Base-by-base conservation (phyloP, 2,329 filamentous ascomycete genomes). In the Botrytis pseudocinerea region DNA sequence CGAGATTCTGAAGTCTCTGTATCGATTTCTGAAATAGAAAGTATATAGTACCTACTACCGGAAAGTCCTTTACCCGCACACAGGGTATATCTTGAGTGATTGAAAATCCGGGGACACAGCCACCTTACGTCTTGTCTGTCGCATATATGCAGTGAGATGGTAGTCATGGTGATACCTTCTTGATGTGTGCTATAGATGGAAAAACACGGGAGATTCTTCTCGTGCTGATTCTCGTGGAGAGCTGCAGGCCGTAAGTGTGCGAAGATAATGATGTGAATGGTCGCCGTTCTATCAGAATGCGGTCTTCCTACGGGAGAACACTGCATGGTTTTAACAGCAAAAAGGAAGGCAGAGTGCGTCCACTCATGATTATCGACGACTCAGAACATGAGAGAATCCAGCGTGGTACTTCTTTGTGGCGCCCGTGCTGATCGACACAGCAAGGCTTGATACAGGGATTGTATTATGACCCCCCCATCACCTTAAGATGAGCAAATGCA, bases 31-130 rank as follows among this genome's bases (percentile, higher is more conserved):
- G 65, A 57, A 68, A 38, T 44, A 54, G 57, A 54, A 73, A 70
- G 65, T 54, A 73, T n/a, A 70, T 63, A 73, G 65, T 54, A 73
- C 25, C n/a, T 70, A 71, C 69, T 71, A 71, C 60, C 69, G 69
- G 69, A 71, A 65, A 64, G 59, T 35, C n/a, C 44, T 42, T 57
- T 65, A 57, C 46, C 69, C 69, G 35, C 60, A 65, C 44, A 51
- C 69, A 65, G 44, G 70, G 62, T 69, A 59, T 57, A 72, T 63
- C 61, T 42, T 46, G 42, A 57, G 61, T 25, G 32, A 38, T 48
- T 69, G 28, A n/a, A 72, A 72, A 68, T 68, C 70, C 40, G 70
- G 70, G 70, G 70, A 72, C 70, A 72, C 70, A 72, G 70, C 70
- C 62, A 72, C 63, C 63, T 68, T 61, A 42, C 70, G 40, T 68